phyloP scores from a whole-genome alignment of 225 moss, liverwort and hornwort species.

The Physcomitrium patens region DNA sequence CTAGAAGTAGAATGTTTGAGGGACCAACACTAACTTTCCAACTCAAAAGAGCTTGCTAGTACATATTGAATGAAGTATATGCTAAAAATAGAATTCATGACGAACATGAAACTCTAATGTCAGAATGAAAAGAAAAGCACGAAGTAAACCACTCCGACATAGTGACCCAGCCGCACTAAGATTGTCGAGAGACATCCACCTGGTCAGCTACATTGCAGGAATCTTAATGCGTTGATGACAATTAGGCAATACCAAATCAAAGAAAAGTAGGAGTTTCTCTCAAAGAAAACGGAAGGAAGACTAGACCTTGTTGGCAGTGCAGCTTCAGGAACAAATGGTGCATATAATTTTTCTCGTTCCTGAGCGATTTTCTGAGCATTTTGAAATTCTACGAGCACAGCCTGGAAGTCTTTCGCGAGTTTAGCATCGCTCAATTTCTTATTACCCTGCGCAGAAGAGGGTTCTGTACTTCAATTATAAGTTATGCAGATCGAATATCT shows the following conservation, averaged over 20 bases:
- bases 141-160: background rate
- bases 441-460: slow-evolving; percentile 47
- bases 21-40: no score
- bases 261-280: background rate
- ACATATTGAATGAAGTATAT: no score
- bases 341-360: slow-evolving; percentile 79
- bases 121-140: background rate
- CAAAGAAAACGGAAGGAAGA: slow-evolving; percentile 10
- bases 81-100: no score
- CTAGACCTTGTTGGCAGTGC: slow-evolving; percentile 57
- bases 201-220: background rate
- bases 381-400: slow-evolving; percentile 90
- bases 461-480: background rate
- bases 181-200: background rate
- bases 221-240: background rate
- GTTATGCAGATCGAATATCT: background rate
- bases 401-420: slow-evolving; percentile 97
- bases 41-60: no score
- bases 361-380: slow-evolving; percentile 85
- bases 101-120: background rate
- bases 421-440: slow-evolving; percentile 97
- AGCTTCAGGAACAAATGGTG: slow-evolving; percentile 79
- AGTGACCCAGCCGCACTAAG: background rate
- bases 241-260: background rate
- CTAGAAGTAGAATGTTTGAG: no score